Percentiles rank a stretch among this genome's conserved stretches.
Evolutionary conservation across 768 basidiomycete genomes (phyloP).

Genomic region (Podaxis sp.): DNA sequence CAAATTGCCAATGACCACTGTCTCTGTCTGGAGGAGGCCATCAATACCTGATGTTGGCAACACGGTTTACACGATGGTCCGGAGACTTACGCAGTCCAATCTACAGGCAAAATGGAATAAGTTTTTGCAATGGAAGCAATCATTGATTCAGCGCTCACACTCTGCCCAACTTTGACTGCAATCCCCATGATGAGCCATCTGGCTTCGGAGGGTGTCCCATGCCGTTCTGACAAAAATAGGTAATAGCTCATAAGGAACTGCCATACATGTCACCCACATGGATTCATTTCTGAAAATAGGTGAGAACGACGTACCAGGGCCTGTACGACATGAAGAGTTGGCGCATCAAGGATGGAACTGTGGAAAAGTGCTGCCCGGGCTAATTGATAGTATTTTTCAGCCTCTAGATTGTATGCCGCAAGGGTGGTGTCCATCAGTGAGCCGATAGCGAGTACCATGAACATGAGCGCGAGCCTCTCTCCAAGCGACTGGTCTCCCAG

Average conservation of each 20-base stretch:
- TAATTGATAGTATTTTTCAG: conserved; percentile 68
- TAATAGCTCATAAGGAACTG: conserved; percentile 73
- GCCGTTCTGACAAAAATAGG: conserved; percentile 65
- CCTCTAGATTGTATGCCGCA: conserved; percentile 60
- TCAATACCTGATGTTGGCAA: not conserved
- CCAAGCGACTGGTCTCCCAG: conserved; percentile 49
- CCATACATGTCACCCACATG: not conserved
- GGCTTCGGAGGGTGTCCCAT: conserved; percentile 61
- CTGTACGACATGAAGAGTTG: conserved; percentile 66
- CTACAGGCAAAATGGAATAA: conserved; percentile 29
- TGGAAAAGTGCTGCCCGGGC: conserved; percentile 66
- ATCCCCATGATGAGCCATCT: conserved; percentile 71
- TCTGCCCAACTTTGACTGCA: conserved; percentile 70
- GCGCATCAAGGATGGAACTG: conserved; percentile 61
- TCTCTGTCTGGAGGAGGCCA: conserved; percentile 55
- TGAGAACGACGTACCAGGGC: conserved; percentile 47
- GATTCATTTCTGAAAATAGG: not conserved
- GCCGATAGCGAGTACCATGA: conserved; percentile 66
- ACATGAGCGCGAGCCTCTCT: conserved; percentile 63
- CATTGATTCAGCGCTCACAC: conserved; percentile 43
- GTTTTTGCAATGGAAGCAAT: conserved; percentile 10
- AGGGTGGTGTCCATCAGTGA: conserved; percentile 56
- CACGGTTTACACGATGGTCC: conserved; percentile 10
- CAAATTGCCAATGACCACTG: conserved; percentile 66
- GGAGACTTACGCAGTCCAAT: conserved; percentile 63